phyloP scores from a whole-genome alignment of 2,329 filamentous ascomycete species.

The Lizonia empirigonia region DNA sequence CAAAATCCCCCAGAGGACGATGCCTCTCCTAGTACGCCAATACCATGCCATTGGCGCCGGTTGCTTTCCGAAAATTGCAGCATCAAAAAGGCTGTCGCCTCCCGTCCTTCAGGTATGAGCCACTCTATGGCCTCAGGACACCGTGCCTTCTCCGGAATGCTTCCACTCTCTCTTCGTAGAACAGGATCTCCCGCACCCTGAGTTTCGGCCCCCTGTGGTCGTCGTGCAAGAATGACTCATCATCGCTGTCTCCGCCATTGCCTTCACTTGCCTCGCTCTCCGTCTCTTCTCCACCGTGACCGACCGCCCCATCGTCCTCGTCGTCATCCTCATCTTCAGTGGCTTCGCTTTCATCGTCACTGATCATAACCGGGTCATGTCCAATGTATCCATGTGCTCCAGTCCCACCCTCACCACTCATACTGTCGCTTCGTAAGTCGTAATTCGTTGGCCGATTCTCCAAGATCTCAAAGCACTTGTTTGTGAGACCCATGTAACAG shows the following conservation, averaged over 20 bases:
- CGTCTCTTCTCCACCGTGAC: conserved; percentile 48
- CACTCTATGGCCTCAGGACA: conserved; percentile 37
- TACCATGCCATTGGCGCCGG: background rate
- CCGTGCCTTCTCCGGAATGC: conserved; percentile 77
- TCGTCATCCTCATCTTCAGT: conserved; percentile 56
- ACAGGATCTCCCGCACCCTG: conserved; percentile 76
- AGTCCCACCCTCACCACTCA: conserved; percentile 31
- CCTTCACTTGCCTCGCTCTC: conserved; percentile 46
- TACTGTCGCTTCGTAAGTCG: conserved; percentile 42
- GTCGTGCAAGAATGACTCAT: conserved; percentile 59
- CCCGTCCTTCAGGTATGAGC: background rate
- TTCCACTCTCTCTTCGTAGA: conserved; percentile 78
- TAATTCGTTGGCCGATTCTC: conserved; percentile 63
- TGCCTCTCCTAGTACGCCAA: conserved; percentile 5
- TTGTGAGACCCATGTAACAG: conserved; percentile 76
- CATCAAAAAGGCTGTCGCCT: background rate
- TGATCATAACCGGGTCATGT: conserved; percentile 42
- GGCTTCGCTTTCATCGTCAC: conserved; percentile 47
- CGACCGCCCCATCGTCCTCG: conserved; percentile 57
- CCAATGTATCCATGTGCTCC: conserved; percentile 27
- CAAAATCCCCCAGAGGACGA: background rate
- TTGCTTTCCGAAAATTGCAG: conserved; percentile 4
- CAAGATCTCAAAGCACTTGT: conserved; percentile 81
- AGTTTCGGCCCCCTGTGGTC: conserved; percentile 56
- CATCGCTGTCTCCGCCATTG: conserved; percentile 50